A percentile compares a stretch with the other conserved stretches of the same genome.
These are phyloP conservation scores for Yarrowia sp. DNA, from an alignment of 805 yeast genomes.

Conservation along the genomic window DNA sequence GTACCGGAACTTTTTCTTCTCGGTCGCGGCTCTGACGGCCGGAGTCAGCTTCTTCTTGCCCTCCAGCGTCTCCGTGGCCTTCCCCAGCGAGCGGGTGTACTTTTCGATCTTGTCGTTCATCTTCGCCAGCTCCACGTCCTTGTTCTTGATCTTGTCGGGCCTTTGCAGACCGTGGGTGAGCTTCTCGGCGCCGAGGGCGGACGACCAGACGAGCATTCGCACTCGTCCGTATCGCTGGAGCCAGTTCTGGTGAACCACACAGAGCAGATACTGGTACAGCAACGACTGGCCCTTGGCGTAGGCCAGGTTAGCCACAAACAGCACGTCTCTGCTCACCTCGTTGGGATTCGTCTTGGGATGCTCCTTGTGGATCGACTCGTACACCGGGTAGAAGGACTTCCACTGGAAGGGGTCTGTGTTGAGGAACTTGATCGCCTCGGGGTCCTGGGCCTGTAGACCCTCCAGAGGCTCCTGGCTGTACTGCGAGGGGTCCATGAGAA, in stretches of 20 bases:
- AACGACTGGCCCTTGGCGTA: background rate
- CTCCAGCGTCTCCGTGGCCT: background rate
- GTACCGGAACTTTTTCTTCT: background rate
- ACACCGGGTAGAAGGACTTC: background rate
- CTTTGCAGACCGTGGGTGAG: background rate
- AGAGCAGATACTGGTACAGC: background rate
- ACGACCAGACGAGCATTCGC: conserved; percentile 12
- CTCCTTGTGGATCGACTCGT: background rate
- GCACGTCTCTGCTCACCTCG: background rate
- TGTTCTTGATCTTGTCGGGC: too few relatives aligned
- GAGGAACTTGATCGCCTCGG: background rate
- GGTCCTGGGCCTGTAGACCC: background rate
- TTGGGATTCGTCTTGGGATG: background rate
- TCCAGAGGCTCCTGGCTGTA: background rate
- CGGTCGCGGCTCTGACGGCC: too few relatives aligned
- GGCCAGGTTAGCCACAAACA: conserved; percentile 13
- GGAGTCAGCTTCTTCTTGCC: background rate
- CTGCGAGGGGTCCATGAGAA: background rate
- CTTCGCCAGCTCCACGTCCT: too few relatives aligned
- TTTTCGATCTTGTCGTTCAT: background rate
- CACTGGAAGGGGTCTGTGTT: conserved; percentile 4
- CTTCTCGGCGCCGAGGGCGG: background rate
- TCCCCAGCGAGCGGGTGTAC: too few relatives aligned
- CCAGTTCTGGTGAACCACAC: conserved; percentile 16
- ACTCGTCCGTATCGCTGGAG: conserved; percentile 22